Percentiles rank a stretch among this genome's conserved stretches.
Evolutionary conservation across 495 filamentous ascomycete species (phyloP).

Genomic region (Cenococcum geophilum): DNA sequence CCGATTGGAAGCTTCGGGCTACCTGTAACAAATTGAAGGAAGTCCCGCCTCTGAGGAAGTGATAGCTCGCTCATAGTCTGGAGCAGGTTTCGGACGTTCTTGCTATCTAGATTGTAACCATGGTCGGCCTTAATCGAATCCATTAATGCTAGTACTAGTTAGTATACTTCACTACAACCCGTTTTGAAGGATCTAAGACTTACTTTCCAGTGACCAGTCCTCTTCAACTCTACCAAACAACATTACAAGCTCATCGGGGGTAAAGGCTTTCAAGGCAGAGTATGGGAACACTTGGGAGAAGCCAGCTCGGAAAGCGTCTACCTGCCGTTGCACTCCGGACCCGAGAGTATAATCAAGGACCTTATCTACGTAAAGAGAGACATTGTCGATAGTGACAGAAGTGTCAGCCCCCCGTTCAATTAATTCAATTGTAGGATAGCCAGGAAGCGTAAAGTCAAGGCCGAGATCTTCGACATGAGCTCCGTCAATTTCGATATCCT

Average conservation of each 20-base stretch:
- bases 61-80: conserved; percentile 91
- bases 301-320: conserved; percentile 83
- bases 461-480: conserved; percentile 77
- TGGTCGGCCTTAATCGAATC: conserved; percentile 99
- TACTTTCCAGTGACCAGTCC: conserved; percentile 97
- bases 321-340: conserved; percentile 76
- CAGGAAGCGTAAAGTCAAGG: conserved; percentile 90
- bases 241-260: conserved; percentile 92
- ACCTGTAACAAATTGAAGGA: conserved; percentile 96
- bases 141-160: conserved; percentile 62
- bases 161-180: conserved; percentile 26
- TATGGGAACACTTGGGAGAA: conserved; percentile 98
- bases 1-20: conserved; percentile 98
- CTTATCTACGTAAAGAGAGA: conserved; percentile 76
- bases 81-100: conserved; percentile 87
- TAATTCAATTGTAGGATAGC: conserved; percentile 86
- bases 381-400: conserved; percentile 80
- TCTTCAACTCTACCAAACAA: conserved; percentile 92
- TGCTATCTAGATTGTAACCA: conserved; percentile 98
- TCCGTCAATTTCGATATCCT: conserved; percentile 64
- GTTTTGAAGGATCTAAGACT: conserved; percentile 36
- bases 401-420: conserved; percentile 64
- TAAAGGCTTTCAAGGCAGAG: conserved; percentile 86
- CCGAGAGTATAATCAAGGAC: conserved; percentile 90
- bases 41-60: conserved; percentile 73